Conservation (phyloP, 805 yeast genomes). For the Torulaspora delbrueckii region DNA sequence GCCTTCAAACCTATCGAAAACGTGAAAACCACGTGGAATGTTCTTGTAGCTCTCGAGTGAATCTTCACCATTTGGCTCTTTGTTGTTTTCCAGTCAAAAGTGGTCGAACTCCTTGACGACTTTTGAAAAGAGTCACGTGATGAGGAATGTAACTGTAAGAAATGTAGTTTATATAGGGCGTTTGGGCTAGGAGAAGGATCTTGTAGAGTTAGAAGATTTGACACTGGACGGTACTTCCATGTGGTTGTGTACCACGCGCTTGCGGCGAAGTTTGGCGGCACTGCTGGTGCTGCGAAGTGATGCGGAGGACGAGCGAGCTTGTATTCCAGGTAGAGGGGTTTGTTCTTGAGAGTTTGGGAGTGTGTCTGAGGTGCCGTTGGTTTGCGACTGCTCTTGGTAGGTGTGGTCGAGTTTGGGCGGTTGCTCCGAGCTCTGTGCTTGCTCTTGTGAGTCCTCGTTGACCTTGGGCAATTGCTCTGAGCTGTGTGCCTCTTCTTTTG, state of each 20-base stretch:
- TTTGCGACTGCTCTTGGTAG: too few relatives aligned
- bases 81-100: not conserved
- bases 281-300: constrained; percentile 16
- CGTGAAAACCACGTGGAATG: constrained; percentile 35
- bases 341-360: too few relatives aligned
- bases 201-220: constrained; percentile 14
- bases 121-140: not conserved
- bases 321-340: not conserved
- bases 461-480: too few relatives aligned
- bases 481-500: too few relatives aligned
- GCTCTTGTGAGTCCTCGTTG: too few relatives aligned
- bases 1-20: constrained; percentile 10
- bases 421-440: too few relatives aligned
- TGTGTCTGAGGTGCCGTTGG: too few relatives aligned
- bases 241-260: constrained; percentile 17
- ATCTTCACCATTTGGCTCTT: constrained; percentile 2
- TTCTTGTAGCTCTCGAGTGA: constrained; percentile 5
- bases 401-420: too few relatives aligned
- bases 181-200: constrained; percentile 11
- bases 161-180: not conserved
- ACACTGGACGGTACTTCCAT: constrained; percentile 18
- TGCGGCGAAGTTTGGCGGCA: constrained; percentile 10
- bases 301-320: constrained; percentile 13
- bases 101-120: not conserved
- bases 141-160: not conserved